Base-by-base conservation (phyloP, 1,139 yeast species). In the Kodamaea anthophila region DNA sequence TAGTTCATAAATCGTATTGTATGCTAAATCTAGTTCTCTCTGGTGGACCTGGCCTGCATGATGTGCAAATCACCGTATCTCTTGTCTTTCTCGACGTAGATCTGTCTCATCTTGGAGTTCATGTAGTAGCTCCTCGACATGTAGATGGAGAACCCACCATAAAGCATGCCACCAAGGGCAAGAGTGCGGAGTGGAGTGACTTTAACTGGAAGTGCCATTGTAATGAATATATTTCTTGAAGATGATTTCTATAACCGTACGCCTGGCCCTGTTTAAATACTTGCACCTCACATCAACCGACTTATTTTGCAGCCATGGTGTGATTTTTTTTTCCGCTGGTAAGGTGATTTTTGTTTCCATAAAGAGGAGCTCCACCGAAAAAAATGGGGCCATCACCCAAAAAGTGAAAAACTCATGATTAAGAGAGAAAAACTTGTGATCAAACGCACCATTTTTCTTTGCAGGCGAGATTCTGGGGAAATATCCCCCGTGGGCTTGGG, bases 81-180 rank as follows among this genome's bases (percentile, higher is more conserved):
- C 14, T 49, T 42, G 43, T 60, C 67, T 11, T 58, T 44, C 3
- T 39, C 39, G 18, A 53, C 59, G 36, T 46, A 64, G 18, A 55
- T 55, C 32, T 47, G 44, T 38, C 50, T 58, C 31, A 62, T 43
- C 6, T 51, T 32, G n/a, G 64, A 59, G 24, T 46, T 42, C 21
- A 47, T 36, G 43, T 55, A 60, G 46, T 61, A 63, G 37, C 47
- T 40, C 22, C 45, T 55, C n/a, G 51, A 40, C 70, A 64, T 65
- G 44, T 49, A 61, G 31, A 47, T 41, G 4, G 50, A 61, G 24
- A 61, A 65, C 10, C 51, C 32, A 9, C 61, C 64, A 38, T 62
- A 62, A 27, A 50, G 50, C 20, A 46, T 39, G 34, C 66, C 69
- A 26, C 68, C 69, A 19, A 50, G 37, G 9, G 54, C 27, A 31